These are phyloP conservation scores for Rhodamnia argentea DNA, from an alignment of 345 rosid genomes.

Conservation along the genomic window DNA sequence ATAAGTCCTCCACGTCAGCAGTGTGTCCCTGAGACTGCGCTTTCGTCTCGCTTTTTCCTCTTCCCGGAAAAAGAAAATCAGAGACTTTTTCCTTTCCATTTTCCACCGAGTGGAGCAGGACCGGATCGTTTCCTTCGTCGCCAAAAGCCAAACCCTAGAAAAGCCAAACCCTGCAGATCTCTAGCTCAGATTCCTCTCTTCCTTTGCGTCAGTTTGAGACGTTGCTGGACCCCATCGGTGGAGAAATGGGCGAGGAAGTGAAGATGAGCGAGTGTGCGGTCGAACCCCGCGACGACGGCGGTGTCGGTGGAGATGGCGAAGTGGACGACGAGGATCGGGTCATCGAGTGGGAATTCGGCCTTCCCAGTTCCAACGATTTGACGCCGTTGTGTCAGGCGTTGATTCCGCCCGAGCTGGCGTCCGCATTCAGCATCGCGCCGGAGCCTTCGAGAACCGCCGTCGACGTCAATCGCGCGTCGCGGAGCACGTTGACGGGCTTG, in stretches of 20 bases:
- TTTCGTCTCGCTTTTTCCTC: not conserved
- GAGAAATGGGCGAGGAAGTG: not conserved
- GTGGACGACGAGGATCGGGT: constrained; percentile 35
- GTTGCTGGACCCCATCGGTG: not conserved
- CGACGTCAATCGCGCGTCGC: constrained; percentile 75
- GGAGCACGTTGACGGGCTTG: constrained; percentile 44
- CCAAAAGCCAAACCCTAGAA: not conserved
- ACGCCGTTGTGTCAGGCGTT: constrained; percentile 64
- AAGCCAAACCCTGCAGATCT: not conserved
- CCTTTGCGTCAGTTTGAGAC: not conserved
- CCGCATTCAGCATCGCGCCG: constrained; percentile 77
- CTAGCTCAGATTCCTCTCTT: not conserved
- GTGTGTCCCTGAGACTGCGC: not conserved
- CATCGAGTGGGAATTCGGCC: constrained; percentile 78
- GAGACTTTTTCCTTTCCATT: not conserved
- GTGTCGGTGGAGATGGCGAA: constrained; percentile 5
- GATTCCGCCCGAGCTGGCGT: constrained; percentile 65
- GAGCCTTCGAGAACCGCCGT: constrained; percentile 35
- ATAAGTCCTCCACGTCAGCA: constrained; percentile 73
- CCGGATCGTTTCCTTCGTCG: not conserved
- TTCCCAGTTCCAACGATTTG: constrained; percentile 60
- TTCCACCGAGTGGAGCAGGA: not conserved
- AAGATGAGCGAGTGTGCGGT: not conserved
- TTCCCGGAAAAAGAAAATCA: not conserved
- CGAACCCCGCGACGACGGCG: not conserved